Evolutionary conservation across 2,329 filamentous ascomycete species (phyloP), one percentile per base, ranked within the genome.

Genomic region (Colletotrichum cordylinicola): DNA sequence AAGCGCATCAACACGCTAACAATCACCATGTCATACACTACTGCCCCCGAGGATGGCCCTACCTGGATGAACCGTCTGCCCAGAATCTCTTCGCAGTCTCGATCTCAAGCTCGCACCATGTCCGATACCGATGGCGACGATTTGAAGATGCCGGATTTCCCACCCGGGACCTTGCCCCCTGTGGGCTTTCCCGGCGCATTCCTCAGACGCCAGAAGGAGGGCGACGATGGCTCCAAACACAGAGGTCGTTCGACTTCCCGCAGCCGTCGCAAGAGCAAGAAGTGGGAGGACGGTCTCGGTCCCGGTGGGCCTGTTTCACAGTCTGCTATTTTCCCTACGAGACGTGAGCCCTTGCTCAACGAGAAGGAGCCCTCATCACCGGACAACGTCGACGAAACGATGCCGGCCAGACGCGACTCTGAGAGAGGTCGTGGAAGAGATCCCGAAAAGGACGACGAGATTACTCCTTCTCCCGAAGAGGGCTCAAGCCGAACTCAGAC

Each of bases 1-100:
- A 99, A 98, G 85, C 96, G 95, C 77, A 99, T 99, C 90, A 98
- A 98, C 86, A 98, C 97, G 0, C 87, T 99, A 79, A 96, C 95
- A 1, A 89, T 99, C 76, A 98, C 97, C 71, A 95, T 99, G 91
- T 98, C 97, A 0, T 99, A 98, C 86, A 99, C 97, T 1, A 92
- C 94, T 77, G 96, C 93, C 21, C 94, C 94, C 67, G 96, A 98
- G 72, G 95, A 98, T 43, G 95, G 96, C 0, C 94, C 96, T 4
- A 93, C 93, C 2, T 99, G 97, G 97, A 98, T 98, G 94, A 97
- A 98, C 79, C 91, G 97, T 70, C 88, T 99, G 58, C 97, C 97
- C 7, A 85, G 93, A 82, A 90, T 93, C 78, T 88, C 91, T 66
- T 91, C 92, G 0, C 89, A 89, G 75, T 93, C 92, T 39, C 94